Base-by-base conservation (phyloP, 2,329 filamentous ascomycete genomes). In the Neonectria magnoliae region DNA sequence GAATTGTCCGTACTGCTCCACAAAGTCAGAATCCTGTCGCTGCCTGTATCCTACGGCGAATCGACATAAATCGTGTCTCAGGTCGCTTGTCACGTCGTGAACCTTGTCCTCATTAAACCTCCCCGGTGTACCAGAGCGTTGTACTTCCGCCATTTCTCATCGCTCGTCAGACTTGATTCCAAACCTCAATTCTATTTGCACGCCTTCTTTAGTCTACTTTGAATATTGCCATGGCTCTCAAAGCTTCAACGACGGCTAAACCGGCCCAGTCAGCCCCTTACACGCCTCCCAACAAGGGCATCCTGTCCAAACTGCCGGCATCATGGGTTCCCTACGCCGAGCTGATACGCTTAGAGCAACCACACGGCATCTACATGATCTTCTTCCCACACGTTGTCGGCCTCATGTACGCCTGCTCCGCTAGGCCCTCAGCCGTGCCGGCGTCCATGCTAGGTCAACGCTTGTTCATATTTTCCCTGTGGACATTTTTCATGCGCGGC, bases 261-360 rank as follows among this genome's bases (percentile, higher is more conserved):
- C 4, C 2, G 22, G 22, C 22, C 22, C 27, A 38, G 18, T 41
- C 47, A 13, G 54, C 48, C 7, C 38, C 50, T n/a, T 85, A 85
- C 69, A 76, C 71, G n/a, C 80, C 80, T 13, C 83, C 83, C 1
- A 80, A 76, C 18, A 82, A 74, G 2, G 83, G 83, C 6, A 54
- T 85, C 18, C 68, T 85, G 53, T 81, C 82, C 71, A 54, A 63
- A 25, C 53, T 87, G 10, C 84, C 85, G 1, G 71, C 68, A 7
- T 80, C 82, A 69, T 87, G 84, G 83, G 79, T 87, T 41, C 85
- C 85, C 3, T 88, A 87, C 68, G 83, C 81, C 25, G 81, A 88
- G 70, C 77, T 87, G 14, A 79, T 85, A 57, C 84, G 85, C 16
- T 76, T 88, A 56, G 80, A 87, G 66, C 83, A 83, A 50, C 83